Percentiles rank a stretch among this genome's conserved stretches.
phyloP scores from a whole-genome alignment of 208 protist genomes.

The Leishmania amazonensis region DNA sequence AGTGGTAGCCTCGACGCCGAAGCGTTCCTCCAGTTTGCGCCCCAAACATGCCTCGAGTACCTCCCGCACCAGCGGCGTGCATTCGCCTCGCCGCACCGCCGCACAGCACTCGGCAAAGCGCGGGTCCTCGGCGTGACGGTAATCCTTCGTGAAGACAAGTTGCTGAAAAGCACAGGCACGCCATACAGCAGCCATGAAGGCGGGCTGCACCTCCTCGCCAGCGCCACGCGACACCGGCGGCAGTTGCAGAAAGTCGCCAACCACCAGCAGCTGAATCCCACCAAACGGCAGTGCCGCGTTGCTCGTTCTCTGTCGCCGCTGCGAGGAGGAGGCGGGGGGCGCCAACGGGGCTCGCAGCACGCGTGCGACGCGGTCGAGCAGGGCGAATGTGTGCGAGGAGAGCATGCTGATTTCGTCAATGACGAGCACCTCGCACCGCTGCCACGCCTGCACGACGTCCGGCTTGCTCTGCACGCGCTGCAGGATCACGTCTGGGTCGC shows the following conservation, averaged over 20 bases:
- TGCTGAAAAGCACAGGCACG: conserved; percentile 30
- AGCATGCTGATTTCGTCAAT: conserved; percentile 92
- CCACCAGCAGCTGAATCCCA: conserved; percentile 89
- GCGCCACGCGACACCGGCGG: conserved; percentile 51
- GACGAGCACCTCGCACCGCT: conserved; percentile 64
- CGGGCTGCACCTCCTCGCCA: conserved; percentile 49
- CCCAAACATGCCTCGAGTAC: conserved; percentile 44
- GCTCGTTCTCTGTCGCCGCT: neutral
- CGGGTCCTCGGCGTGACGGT: conserved; percentile 44
- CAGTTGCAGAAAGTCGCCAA: conserved; percentile 90
- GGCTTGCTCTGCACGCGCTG: conserved; percentile 27
- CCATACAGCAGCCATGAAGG: conserved; percentile 63
- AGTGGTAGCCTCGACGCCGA: conserved; percentile 54
- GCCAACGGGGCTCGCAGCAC: conserved; percentile 41
- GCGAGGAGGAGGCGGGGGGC: neutral
- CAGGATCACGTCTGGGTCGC: conserved; percentile 30
- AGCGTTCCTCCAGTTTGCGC: conserved; percentile 27
- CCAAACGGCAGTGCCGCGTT: conserved; percentile 62
- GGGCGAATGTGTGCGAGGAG: conserved; percentile 61
- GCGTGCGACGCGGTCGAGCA: conserved; percentile 68
- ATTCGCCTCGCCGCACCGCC: conserved; percentile 59
- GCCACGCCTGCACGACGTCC: conserved; percentile 52
- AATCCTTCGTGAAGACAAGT: conserved; percentile 45
- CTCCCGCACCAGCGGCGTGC: conserved; percentile 50
- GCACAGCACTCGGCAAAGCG: conserved; percentile 49